Evolutionary conservation across 2,329 filamentous ascomycete genomes (phyloP), one percentile per base, ranked within the genome.

Genomic region (Myriosclerotinia scirpicola): DNA sequence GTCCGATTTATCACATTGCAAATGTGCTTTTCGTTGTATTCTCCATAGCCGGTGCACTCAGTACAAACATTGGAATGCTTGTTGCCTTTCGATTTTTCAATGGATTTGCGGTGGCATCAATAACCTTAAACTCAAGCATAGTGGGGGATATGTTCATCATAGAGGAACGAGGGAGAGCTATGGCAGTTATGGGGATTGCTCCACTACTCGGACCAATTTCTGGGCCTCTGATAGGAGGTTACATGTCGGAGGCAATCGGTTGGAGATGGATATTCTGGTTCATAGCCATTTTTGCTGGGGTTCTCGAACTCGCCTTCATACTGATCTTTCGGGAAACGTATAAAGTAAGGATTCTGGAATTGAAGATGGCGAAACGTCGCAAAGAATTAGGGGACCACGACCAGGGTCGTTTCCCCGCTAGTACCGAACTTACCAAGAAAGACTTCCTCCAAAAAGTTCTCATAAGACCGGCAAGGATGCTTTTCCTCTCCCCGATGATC

Each of bases 271-370:
- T 81, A 5, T 82, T 84, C 56, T 84, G 80, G 79, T 74, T 82
- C 12, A 76, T 81, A 44, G 76, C 80, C 14, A 81, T 81, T 38
- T 0, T 71, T 64, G 38, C 76, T 64, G 79, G 78, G 12, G 69
- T 73, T 0, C 83, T 67, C 80, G 81, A 53, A 79, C 79, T 50
- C 85, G 66, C 82, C 5, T 73, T 78, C 0, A n/a, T 79, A n/a
- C 30, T 77, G 15, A 79, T 80, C 77, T 81, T 69, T 72, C 77
- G 80, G 6, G 87, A 90, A 77, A 89, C 87, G 17, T 89, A 89
- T 76, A 83, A 82, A 71, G 80, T 86, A 46, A 77, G 80, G 1
- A 85, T 89, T 61, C 75, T 88, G 54, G 75, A 79, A 54, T 77
- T 14, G 70, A 2, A 72, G 69, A 14, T 71, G 78, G 8, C 71